Evolutionary conservation across 2,329 filamentous ascomycete genomes (phyloP).

Genomic region (Onygenales sp.): DNA sequence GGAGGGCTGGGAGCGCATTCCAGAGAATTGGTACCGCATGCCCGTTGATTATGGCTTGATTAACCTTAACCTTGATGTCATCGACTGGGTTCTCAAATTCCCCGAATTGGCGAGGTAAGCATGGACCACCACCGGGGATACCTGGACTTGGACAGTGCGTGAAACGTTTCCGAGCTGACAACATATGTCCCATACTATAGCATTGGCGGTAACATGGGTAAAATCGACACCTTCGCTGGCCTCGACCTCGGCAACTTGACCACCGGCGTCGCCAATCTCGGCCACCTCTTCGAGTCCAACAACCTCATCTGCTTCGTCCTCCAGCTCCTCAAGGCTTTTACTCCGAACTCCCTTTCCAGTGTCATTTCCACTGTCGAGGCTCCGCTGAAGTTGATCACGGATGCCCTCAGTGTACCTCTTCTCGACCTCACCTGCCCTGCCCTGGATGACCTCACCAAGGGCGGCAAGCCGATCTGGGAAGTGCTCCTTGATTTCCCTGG

Average conservation of each 20-base stretch:
- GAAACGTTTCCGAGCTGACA: neutral
- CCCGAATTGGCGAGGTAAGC: conserved; percentile 30
- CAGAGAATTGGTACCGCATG: conserved; percentile 43
- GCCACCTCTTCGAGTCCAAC: conserved; percentile 29
- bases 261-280: conserved; percentile 29
- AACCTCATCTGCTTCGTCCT: conserved; percentile 32
- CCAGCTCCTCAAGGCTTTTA: conserved; percentile 23
- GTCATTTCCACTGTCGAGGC: conserved; percentile 21
- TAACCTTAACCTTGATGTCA: conserved; percentile 32
- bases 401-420: conserved; percentile 20
- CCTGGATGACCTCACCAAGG: conserved; percentile 22
- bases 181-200: conserved; percentile 12
- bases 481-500: conserved; percentile 21
- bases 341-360: conserved; percentile 22
- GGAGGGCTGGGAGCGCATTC: conserved; percentile 43
- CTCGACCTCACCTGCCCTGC: conserved; percentile 23
- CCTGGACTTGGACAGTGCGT: neutral
- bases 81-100: conserved; percentile 29
- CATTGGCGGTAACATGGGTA: conserved; percentile 46
- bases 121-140: neutral
- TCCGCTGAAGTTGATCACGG: conserved; percentile 20
- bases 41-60: conserved; percentile 40
- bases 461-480: conserved; percentile 22
- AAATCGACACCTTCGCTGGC: conserved; percentile 42
- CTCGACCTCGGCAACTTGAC: conserved; percentile 36